A percentile compares a stretch with the other conserved stretches of the same genome.
Conservation (phyloP, 768 basidiomycete genomes). For the Pulveroboletus sp. region DNA sequence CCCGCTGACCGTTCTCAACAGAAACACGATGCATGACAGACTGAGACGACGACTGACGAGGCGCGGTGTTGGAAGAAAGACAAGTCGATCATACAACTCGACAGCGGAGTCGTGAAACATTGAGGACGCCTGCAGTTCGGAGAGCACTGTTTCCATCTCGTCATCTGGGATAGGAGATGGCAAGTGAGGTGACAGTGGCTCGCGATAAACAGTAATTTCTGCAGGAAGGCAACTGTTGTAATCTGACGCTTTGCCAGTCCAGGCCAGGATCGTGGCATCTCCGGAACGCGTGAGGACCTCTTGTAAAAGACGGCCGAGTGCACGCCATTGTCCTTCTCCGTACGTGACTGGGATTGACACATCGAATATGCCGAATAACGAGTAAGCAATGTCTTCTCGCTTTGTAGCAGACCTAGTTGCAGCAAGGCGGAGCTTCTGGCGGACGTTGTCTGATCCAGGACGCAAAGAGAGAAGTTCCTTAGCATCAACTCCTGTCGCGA, state of each 20-base stretch:
- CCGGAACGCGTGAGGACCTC: slow-evolving; percentile 15
- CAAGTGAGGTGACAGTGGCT: slow-evolving; percentile 1
- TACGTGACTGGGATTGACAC: slow-evolving; percentile 17
- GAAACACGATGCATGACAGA: slow-evolving; percentile 14
- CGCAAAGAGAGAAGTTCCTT: slow-evolving; percentile 8
- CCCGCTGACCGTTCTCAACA: slow-evolving; percentile 8
- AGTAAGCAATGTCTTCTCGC: slow-evolving; percentile 27
- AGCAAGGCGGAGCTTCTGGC: slow-evolving; percentile 20
- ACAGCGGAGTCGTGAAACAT: slow-evolving; percentile 4
- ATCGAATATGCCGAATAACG: slow-evolving; percentile 25
- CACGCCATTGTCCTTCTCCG: slow-evolving; percentile 23
- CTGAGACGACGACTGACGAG: slow-evolving; percentile 16
- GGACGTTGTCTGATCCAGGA: slow-evolving; percentile 14
- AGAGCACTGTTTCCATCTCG: slow-evolving; percentile 8
- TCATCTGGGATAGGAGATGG: slow-evolving; percentile 6
- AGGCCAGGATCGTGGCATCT: slow-evolving; percentile 13
- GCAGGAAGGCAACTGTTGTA: slow-evolving; percentile 25
- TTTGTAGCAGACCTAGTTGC: slow-evolving; percentile 20
- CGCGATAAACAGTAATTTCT: slow-evolving; percentile 16
- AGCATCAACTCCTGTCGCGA: slow-evolving; percentile 8
- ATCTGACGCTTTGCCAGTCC: slow-evolving; percentile 18
- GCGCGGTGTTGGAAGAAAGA: slow-evolving; percentile 10
- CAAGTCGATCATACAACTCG: slow-evolving; percentile 10
- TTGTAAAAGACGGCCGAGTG: slow-evolving; percentile 21
- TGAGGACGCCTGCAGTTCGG: neutral